Base-by-base conservation (phyloP, 805 yeast genomes). In the Hermanozyma aechmeae region DNA sequence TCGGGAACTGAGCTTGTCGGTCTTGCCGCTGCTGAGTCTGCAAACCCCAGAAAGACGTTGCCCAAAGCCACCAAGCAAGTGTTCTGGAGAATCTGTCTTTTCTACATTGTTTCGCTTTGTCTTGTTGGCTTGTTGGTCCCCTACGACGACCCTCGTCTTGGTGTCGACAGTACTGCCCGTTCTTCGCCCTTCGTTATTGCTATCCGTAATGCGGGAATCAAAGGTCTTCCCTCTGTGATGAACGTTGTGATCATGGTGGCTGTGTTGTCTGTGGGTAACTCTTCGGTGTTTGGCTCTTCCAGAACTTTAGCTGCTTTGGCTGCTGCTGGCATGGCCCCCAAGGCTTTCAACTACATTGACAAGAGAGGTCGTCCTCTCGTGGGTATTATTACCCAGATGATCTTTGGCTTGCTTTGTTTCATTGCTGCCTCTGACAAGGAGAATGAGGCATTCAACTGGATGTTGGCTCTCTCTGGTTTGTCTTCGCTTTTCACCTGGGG, bases 271-370 rank as follows among this genome's bases (percentile, higher is more conserved):
- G 75, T 40, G 65, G 60, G 82, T 79, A 17, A 76, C 72, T 44
- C 78, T 80, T 6, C 59, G 65, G 49, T 77, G 76, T 34, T 68
- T 73, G 66, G 79, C n/a, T 70, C 77, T 36, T 77, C 86, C 28
- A 70, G 89, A 64, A 65, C 84, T 7, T 47, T 80, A 30, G 75
- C 73, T 30, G 70, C 83, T 14, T 57, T 80, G 43, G 78, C 85
- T 12, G 76, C 73, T 34, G 82, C 77, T 53, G 82, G 83, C 7
- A 68, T 72, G 44, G 80, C 76, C 27, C 87, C 87, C 28, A 41
- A 42, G 14, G 26, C 65, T 19, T 59, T 70, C 32, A 64, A 61
- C 18, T 68, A 66, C 43, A 57, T 69, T 32, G 76, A 71, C 42
- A 58, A 61, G 32, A 49, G 50, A 36, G 76, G 76, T 27, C 54